phyloP scores from a whole-genome alignment of 495 filamentous ascomycete genomes.

The Hypoxylon fuscum region DNA sequence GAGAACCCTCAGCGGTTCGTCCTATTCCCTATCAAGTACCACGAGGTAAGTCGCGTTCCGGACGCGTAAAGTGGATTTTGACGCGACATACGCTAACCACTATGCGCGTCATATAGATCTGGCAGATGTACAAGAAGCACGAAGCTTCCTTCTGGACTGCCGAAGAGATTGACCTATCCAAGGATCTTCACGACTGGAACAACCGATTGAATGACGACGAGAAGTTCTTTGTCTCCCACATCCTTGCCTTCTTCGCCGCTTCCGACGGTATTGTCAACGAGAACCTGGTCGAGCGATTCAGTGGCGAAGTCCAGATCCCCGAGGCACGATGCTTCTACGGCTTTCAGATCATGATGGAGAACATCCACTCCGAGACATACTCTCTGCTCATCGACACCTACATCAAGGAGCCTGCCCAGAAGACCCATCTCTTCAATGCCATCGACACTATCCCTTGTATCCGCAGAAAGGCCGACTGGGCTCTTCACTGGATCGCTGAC shows the following conservation, averaged over 20 bases:
- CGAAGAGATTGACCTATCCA: conserved; percentile 98
- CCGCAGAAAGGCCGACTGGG: conserved; percentile 98
- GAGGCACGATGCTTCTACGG: conserved; percentile 99
- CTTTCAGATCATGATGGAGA: conserved; percentile 99
- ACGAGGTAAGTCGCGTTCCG: conserved; percentile 81
- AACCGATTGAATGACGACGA: conserved; percentile 96
- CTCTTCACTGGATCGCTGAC: conserved; percentile 92
- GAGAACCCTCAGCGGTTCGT: conserved; percentile 98
- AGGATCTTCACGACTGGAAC: conserved; percentile 99
- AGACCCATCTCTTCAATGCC: conserved; percentile 94
- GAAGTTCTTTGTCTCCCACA: conserved; percentile 97
- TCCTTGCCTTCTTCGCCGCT: conserved; percentile 99
- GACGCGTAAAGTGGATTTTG: conserved; percentile 44
- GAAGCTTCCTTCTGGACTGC: conserved; percentile 99
- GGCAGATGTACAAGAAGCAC: conserved; percentile 99
- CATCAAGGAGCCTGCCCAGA: conserved; percentile 97
- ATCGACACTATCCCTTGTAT: conserved; percentile 99
- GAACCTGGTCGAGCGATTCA: conserved; percentile 98
- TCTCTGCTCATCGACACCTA: conserved; percentile 99
- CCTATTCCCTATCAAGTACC: conserved; percentile 98
- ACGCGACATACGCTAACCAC: conserved; percentile 57
- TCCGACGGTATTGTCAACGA: conserved; percentile 99
- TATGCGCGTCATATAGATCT: conserved; percentile 78
- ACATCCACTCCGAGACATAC: conserved; percentile 99
- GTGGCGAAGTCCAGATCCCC: conserved; percentile 93